Base-by-base conservation (phyloP, 805 yeast species). In the Dipodascopsis tothii region DNA sequence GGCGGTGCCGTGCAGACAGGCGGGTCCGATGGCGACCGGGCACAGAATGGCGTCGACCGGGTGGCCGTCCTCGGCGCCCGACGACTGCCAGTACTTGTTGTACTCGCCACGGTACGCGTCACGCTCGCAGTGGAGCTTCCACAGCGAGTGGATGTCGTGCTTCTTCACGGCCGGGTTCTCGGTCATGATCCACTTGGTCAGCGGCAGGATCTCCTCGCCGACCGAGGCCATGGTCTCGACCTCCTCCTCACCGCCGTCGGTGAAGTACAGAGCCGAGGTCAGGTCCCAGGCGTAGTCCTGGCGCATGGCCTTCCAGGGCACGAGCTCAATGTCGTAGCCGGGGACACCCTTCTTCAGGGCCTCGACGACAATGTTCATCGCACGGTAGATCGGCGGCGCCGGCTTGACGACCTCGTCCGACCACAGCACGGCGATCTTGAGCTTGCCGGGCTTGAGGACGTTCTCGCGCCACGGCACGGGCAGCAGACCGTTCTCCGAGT, bases 201-300 rank as follows among this genome's bases (percentile, higher is more conserved):
- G 70, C 47, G 78, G 78, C 14, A 67, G 60, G 45, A 79, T 61
- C 28, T 88, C 88, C 60, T 84, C 90, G 35, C 90, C 88, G 11
- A 83, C 75, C 3, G 64, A 72, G 17, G 66, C 62, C 48, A 83
- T 60, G 55, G 75, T 59, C 37, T 67, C 69, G 40, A 71, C 67
- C 56, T 78, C 80, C 45, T 69, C 73, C 48, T 64, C 60, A 59
- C 81, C 82, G 39, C 90, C 90, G 61, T 84, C 94, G 52, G 77
- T 71, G 9, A 69, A 67, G 62, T 80, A 84, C 63, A 80, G 48
- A 20, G 48, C 36, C 9, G 53, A 45, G 25, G 59, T 58, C 38
- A 56, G 46, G 7, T 40, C 48, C 63, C 62, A 55, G n/a, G 56
- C 56, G n/a, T 54, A 50, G n/a, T 43, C 56, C 21, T 52, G 56